Evolutionary conservation across 441 rosid genomes (phyloP), one percentile per base, ranked within the genome.

Genomic region (Gossypium gossypioides): DNA sequence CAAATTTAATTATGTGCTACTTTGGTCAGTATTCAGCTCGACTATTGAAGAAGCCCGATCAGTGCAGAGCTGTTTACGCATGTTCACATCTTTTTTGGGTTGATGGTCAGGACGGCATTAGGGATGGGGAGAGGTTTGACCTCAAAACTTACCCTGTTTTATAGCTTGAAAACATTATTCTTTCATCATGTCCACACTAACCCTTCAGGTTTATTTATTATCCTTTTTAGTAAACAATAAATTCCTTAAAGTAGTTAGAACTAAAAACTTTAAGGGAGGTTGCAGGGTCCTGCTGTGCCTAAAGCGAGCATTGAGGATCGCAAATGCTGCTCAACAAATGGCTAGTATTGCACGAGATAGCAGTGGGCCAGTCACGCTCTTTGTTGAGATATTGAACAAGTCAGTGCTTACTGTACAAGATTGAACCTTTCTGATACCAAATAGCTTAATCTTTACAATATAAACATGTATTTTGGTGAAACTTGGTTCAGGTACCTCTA

Each of bases 41-140:
- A 82, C 89, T 89, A 54, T 75, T 89, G 65, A 87, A 86, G 88
- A 89, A 89, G 85, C 89, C 89, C 71, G 95, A 89, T 78, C 95
- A 89, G 69, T 87, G 95, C 81, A 86, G 88, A 82, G 92, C 92
- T 0, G 95, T 89, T 68, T 89, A 85, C 66, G 87, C 88, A 32
- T 89, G 92, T 75, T 86, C 95, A 56, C 92, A 86, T 77, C 91
- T 89, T 78, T 89, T 89, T 61, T 89, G 95, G 95, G 88, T 88
- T 40, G 89, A 89, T 67, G 88, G 82, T 80, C 79, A 68, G 12
- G 89, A 81, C 65, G 88, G 81, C 58, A 71, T 82, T 68, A 85
- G 79, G 82, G 91, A 89, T 69, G 95, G 89, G 76, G 92, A 89
- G 79, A 88, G 92, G 95, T 89, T 37, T 46, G 18, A 13, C 29